phyloP scores from a whole-genome alignment of 306 rosid species.

The Rosa rugosa region DNA sequence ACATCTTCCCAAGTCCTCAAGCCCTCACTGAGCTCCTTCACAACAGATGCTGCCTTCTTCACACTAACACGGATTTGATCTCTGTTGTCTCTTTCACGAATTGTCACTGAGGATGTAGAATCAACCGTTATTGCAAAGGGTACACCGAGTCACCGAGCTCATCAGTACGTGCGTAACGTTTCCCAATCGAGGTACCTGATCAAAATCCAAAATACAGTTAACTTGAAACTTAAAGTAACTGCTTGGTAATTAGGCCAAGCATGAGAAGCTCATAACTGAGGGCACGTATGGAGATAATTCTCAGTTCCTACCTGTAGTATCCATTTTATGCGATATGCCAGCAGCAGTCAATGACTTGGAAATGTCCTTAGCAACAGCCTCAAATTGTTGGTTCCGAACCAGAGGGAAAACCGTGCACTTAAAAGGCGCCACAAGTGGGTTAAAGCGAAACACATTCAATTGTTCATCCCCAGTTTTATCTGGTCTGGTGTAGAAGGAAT shows the following conservation, averaged over 20 bases:
- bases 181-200: conserved; percentile 81
- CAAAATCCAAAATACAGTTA: background rate
- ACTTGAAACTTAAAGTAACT: background rate
- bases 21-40: conserved; percentile 65
- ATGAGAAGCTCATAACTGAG: background rate
- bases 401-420: conserved; percentile 95
- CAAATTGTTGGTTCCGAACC: conserved; percentile 72
- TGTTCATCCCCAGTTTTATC: conserved; percentile 82
- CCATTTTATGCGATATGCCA: conserved; percentile 77
- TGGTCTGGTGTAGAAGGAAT: conserved; percentile 69
- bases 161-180: conserved; percentile 82
- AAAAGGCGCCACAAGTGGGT: conserved; percentile 86
- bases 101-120: conserved; percentile 59
- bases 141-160: conserved; percentile 87
- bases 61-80: conserved; percentile 71
- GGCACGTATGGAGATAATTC: background rate
- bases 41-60: conserved; percentile 59
- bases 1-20: conserved; percentile 63
- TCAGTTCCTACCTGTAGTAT: conserved; percentile 60
- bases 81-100: conserved; percentile 85
- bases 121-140: conserved; percentile 82
- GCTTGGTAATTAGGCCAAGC: background rate
- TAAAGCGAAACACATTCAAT: conserved; percentile 74
- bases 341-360: conserved; percentile 75
- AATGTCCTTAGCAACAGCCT: conserved; percentile 74